These are phyloP conservation scores for Monosporozyma aquatica DNA, from an alignment of 805 yeast species.

Conservation along the genomic window DNA sequence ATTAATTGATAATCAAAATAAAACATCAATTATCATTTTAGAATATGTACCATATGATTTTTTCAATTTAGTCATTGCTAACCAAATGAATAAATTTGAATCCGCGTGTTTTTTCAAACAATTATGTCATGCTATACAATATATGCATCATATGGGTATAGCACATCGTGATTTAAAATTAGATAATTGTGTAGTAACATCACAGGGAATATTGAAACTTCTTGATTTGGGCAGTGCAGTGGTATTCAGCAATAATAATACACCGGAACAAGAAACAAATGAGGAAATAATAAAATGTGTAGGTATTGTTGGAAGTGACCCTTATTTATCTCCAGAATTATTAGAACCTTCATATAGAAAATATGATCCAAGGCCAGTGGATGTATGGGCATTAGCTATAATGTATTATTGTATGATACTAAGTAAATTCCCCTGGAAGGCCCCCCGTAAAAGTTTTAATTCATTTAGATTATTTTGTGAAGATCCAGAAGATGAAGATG, in stretches of 20 bases:
- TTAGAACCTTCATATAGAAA: conserved; percentile 31
- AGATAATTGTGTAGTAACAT: conserved; percentile 83
- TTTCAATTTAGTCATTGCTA: conserved; percentile 87
- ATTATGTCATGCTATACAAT: conserved; percentile 62
- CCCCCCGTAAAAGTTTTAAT: conserved; percentile 70
- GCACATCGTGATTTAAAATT: conserved; percentile 90
- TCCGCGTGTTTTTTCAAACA: conserved; percentile 77
- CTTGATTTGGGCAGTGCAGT: conserved; percentile 94
- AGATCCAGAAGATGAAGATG: conserved; percentile 33
- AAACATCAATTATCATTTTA: conserved; percentile 62
- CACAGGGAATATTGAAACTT: conserved; percentile 67
- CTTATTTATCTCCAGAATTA: conserved; percentile 91
- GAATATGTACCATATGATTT: conserved; percentile 89
- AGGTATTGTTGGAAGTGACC: conserved; percentile 94
- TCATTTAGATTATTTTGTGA: conserved; percentile 62
- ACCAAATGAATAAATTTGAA: conserved; percentile 62
- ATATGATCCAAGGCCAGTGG: conserved; percentile 83
- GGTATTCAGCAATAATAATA: too few relatives aligned
- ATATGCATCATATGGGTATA: conserved; percentile 71
- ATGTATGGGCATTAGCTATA: conserved; percentile 89
- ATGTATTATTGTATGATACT: conserved; percentile 86
- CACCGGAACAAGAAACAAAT: conserved; percentile 46
- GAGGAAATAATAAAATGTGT: conserved; percentile 52
- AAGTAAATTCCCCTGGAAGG: conserved; percentile 90
- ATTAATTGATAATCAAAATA: conserved; percentile 24